Conservation (phyloP, 1,139 yeast genomes). For the Scheffersomyces insectosa region DNA sequence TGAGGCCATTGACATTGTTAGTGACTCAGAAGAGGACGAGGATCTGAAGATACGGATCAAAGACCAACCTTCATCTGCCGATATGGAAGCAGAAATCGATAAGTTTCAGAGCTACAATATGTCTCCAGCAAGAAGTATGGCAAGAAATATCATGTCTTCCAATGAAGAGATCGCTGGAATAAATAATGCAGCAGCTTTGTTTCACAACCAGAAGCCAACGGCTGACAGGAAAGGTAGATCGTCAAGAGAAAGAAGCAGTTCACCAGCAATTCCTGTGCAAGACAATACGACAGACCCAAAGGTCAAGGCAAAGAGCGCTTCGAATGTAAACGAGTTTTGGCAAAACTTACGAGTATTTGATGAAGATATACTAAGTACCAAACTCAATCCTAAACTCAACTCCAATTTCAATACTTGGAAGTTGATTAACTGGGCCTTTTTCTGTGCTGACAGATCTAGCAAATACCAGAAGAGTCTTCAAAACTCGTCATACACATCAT, state of each 20-base stretch:
- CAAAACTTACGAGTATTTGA: constrained; percentile 28
- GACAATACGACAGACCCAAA: not conserved
- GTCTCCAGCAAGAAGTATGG: constrained; percentile 9
- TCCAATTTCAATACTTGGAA: constrained; percentile 30
- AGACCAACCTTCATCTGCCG: constrained; percentile 7
- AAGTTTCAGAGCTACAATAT: constrained; percentile 15
- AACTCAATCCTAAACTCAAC: constrained; percentile 22
- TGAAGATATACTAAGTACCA: constrained; percentile 26
- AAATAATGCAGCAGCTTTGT: not conserved
- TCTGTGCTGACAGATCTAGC: constrained; percentile 31
- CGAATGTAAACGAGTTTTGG: constrained; percentile 5
- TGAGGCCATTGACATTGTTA: constrained; percentile 16
- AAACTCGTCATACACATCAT: constrained; percentile 19
- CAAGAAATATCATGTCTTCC: not conserved
- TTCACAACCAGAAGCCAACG: not conserved
- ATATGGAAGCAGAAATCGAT: constrained; percentile 21
- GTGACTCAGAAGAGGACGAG: constrained; percentile 27
- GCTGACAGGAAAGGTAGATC: not conserved
- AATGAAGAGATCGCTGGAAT: not conserved
- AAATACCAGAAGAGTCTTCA: constrained; percentile 16
- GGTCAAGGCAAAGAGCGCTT: not conserved
- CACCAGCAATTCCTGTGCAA: not conserved
- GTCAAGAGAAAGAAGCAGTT: not conserved
- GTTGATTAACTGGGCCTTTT: constrained; percentile 35
- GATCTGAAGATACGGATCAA: constrained; percentile 7